Base-by-base conservation (phyloP, 257 asterid genomes). In the Gentiana macrophylla region DNA sequence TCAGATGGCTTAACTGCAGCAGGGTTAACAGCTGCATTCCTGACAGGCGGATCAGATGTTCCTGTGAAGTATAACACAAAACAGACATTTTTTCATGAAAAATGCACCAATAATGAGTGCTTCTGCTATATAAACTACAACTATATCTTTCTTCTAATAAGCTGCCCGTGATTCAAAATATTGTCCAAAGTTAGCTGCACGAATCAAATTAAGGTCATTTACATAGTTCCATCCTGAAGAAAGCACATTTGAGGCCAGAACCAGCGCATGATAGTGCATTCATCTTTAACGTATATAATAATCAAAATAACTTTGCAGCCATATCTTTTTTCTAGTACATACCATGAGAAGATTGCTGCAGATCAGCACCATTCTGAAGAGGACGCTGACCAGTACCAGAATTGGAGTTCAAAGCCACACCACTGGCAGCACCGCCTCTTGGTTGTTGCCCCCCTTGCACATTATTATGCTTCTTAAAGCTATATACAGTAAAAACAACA, bases 281-380 rank as follows among this genome's bases (percentile, higher is more conserved):
- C 9, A 41, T 10, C 5, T 41, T 41, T 41, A 5, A 2, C 9
- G 1, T n/a, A 41, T 41, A 41, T 15, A 4, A 41, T 5, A 41
- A 41, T 41, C 9, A 10, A 41, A 38, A 41, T 41, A 5, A 41
- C 46, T 3, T 5, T 7, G 46, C 46, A 41, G 46, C n/a, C 24
- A 15, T 15, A 15, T 15, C 24, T 15, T 15, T 15, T 4, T 32
- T 15, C 50, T 4, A 5, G 6, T 5, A 57, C 69, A 61, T 76
- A 77, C 83, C 77, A n/a, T 37, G 74, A 62, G 61, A 56, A 34
- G 71, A 67, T 41, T 70, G 80, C n/a, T 55, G 80, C 3, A 48
- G 35, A 67, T 70, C 81, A 53, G 83, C 74, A 13, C 84, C 93
- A 70, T 87, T 84, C 78, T 73, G 86, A 24, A 70, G 74, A 52